Evolutionary conservation across 2,329 filamentous ascomycete genomes (phyloP), one percentile per base, ranked within the genome.

Genomic region (Cryphonectria naterciae): DNA sequence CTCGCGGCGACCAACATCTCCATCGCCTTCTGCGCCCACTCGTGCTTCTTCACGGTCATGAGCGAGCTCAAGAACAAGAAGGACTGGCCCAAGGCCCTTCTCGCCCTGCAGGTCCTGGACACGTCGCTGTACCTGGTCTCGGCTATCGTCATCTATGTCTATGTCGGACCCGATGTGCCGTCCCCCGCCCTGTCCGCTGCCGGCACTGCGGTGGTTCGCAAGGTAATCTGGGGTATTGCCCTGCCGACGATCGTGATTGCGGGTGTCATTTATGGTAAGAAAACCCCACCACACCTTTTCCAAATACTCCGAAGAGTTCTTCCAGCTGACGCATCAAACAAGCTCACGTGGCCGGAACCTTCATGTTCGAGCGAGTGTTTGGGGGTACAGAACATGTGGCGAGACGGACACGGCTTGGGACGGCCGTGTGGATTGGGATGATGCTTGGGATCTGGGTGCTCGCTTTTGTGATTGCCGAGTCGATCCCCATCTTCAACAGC

Each of bases 211-310:
- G 76, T 85, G 0, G 80, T 93, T 63, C 84, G 86, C 32, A 92
- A 92, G 76, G 81, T 91, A 15, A 90, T 91, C 17, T 93, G 89
- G 80, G 90, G 89, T 35, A 83, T 93, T 71, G 91, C 91, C 0
- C 83, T 91, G 2, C 91, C 91, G 1, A 92, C 89, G 2, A 93
- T 93, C 70, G 82, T 93, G 64, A 88, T 93, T 65, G 89, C 91
- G 0, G 91, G 91, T 68, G 90, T 92, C 8, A 91, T 93, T 73
- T 90, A 92, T 77, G 63, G 63, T 52, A 65, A 65, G 63, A 1
- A 11, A 2, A 8, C 22, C 62, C 43, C 37, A 19, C 37, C 41
- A 11, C 19, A n/a, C 7, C 37, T 10, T 7, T 22, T 28, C 61
- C n/a, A 19, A 28, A 8, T 63, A 22, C 8, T 22, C 11, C 37